phyloP scores from a whole-genome alignment of 23 red algal genomes.

The Gracilaria gracilis region DNA sequence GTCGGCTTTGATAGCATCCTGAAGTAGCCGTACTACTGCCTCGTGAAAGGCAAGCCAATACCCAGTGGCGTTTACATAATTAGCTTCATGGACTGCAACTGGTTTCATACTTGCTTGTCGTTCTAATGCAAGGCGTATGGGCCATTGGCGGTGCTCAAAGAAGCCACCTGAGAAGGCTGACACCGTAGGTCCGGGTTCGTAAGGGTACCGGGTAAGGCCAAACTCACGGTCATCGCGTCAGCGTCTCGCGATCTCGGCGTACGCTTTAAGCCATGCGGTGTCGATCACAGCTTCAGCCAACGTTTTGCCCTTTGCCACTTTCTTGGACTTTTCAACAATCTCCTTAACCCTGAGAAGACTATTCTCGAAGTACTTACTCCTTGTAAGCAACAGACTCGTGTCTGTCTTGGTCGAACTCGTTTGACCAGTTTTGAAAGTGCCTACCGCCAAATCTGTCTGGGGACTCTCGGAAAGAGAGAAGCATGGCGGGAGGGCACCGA shows the following conservation, averaged over 20 bases:
- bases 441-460: conserved; percentile 30
- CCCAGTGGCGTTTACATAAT: too few species aligned
- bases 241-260: conserved; percentile 23
- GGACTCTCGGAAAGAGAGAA: conserved; percentile 48
- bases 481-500: too few species aligned
- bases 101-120: conserved; percentile 11
- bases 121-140: background rate
- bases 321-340: background rate
- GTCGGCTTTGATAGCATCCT: conserved; percentile 18
- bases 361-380: too few species aligned
- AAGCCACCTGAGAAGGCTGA: conserved; percentile 6
- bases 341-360: background rate
- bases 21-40: background rate
- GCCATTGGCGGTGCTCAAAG: conserved; percentile 29
- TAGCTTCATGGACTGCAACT: background rate
- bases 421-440: conserved; percentile 53
- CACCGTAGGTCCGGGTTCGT: conserved; percentile 1
- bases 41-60: background rate
- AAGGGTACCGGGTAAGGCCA: conserved; percentile 11
- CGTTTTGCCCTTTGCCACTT: conserved; percentile 4
- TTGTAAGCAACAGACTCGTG: background rate
- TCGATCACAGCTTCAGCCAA: conserved; percentile 37
- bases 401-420: background rate
- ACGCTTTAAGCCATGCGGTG: conserved; percentile 5
- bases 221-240: conserved; percentile 26